phyloP scores from a whole-genome alignment of 2,329 filamentous ascomycete species.

The Exserohilum rostratum region DNA sequence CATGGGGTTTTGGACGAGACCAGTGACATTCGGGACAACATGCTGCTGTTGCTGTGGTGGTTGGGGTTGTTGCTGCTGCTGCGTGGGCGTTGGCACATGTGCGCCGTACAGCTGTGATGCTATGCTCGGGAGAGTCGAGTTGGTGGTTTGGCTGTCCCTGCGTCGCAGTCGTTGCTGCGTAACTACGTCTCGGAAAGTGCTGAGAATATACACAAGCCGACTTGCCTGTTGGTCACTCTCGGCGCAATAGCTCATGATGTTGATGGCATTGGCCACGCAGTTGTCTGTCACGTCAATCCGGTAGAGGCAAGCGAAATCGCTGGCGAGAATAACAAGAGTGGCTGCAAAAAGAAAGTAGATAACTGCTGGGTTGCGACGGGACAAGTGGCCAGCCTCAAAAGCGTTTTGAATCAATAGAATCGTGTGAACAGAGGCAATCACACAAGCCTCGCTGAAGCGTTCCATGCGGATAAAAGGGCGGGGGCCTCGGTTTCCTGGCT shows the following conservation, averaged over 20 bases:
- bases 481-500: conserved; percentile 32
- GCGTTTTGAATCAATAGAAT: conserved; percentile 50
- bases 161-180: conserved; percentile 35
- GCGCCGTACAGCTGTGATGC: conserved; percentile 43
- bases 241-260: conserved; percentile 50
- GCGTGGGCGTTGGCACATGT: conserved; percentile 12
- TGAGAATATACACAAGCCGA: conserved; percentile 47
- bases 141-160: conserved; percentile 32
- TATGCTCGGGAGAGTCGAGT: conserved; percentile 39
- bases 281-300: conserved; percentile 42
- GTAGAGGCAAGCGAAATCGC: conserved; percentile 49
- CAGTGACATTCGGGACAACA: neutral
- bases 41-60: conserved; percentile 11
- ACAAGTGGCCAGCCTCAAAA: conserved; percentile 50
- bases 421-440: conserved; percentile 51
- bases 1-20: conserved; percentile 17
- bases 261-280: conserved; percentile 47
- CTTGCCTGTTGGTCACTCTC: conserved; percentile 50
- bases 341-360: conserved; percentile 53
- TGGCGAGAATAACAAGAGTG: conserved; percentile 48
- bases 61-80: conserved; percentile 10
- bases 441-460: conserved; percentile 52
- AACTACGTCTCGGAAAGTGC: conserved; percentile 48
- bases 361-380: conserved; percentile 48
- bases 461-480: conserved; percentile 53